A percentile compares a stretch with the other conserved stretches of the same genome.
Conservation (phyloP, 2,329 filamentous ascomycete species). For the Alternaria rosae region DNA sequence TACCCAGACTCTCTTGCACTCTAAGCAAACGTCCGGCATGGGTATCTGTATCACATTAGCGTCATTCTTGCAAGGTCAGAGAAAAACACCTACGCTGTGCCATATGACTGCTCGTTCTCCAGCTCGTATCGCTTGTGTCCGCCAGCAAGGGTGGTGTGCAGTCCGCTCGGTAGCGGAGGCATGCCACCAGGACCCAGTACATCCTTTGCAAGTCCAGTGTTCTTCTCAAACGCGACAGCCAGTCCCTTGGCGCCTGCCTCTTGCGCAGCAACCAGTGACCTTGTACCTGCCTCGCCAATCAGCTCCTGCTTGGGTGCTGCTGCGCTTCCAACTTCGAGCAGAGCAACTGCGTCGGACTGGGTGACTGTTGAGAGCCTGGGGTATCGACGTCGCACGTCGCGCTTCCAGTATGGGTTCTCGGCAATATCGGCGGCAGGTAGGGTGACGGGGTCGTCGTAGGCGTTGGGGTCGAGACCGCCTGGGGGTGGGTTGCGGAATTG, state of each 20-base stretch:
- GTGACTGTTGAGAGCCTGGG: constrained; percentile 79
- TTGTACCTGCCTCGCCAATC: constrained; percentile 75
- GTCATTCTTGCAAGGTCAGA: background rate
- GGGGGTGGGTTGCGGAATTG: constrained; percentile 89
- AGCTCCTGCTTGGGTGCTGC: constrained; percentile 80
- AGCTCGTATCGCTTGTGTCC: constrained; percentile 76
- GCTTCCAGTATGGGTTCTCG: constrained; percentile 96
- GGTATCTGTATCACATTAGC: constrained; percentile 47
- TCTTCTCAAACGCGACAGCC: constrained; percentile 75
- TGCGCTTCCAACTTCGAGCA: constrained; percentile 85
- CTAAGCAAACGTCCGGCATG: constrained; percentile 56
- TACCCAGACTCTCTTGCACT: background rate
- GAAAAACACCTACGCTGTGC: constrained; percentile 44
- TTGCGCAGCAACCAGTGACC: constrained; percentile 78
- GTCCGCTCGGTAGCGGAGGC: constrained; percentile 84
- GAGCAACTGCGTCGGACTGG: constrained; percentile 84
- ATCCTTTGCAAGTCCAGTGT: constrained; percentile 60
- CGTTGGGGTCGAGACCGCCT: constrained; percentile 71
- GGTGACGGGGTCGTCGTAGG: constrained; percentile 84
- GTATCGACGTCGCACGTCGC: constrained; percentile 84
- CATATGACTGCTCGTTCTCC: constrained; percentile 72
- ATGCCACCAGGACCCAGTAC: constrained; percentile 79
- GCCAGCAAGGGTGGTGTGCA: constrained; percentile 59
- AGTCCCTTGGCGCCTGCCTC: constrained; percentile 76
- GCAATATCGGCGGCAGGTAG: constrained; percentile 85